Evolutionary conservation across 2,329 filamentous ascomycete genomes (phyloP), one percentile per base, ranked within the genome.

Genomic region (Ampelomyces quisqualis): DNA sequence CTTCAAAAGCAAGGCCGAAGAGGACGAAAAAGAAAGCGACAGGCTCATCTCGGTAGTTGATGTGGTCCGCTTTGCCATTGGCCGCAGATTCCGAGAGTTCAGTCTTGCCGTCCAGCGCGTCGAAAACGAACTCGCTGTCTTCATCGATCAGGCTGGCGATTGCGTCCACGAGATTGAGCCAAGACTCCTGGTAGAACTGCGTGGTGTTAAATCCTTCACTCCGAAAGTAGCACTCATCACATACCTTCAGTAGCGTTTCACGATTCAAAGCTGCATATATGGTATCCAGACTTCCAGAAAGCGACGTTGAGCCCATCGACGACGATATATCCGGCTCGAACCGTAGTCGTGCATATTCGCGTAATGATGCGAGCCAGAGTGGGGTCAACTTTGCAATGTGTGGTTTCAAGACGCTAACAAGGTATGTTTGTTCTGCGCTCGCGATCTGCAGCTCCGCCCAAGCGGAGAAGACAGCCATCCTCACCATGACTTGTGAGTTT

Each of bases 11-110:
- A 42, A 98, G 84, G 8, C 93, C 93, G 57, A 97, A 98, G 0
- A 98, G 78, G 10, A 98, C 91, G 60, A 98, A 98, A 74, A 98
- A 98, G 76, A 98, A 98, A 0, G 93, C 93, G 1, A 97, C 89
- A 0, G 93, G 93, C 65, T 98, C 93, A 61, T 97, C 91, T 33
- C 93, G 87, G 65, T 98, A 98, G 68, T 97, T 97, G 72, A 98
- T 97, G 21, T 63, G 59, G 52, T 91, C 88, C 34, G 77, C 79
- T 63, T 85, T 88, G 11, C 75, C 72, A 29, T 78, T 73, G 2
- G 64, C 51, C 8, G 60, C 55, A 8, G 67, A 21, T 49, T 47
- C 59, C 11, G 65, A 55, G 8, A 71, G 53, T 18, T 69, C 67
- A 2, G 73, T 71, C 60, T 93, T 95, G 36, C 90, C 90, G 62